These are phyloP conservation scores for Hygrophorus pudorinus DNA, from an alignment of 768 basidiomycete species.

Conservation along the genomic window DNA sequence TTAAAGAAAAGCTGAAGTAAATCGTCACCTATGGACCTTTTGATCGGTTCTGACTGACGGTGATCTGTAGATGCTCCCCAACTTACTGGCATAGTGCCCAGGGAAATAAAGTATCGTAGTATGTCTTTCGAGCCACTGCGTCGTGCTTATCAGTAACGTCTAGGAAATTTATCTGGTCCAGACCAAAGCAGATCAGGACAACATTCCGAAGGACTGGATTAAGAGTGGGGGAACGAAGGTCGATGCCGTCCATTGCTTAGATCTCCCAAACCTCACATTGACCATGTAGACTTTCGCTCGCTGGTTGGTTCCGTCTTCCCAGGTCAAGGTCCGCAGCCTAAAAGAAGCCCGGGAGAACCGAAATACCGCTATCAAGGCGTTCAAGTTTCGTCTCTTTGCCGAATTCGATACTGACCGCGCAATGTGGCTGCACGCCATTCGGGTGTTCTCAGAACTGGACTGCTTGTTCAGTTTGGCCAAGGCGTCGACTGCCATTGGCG, in stretches of 20 bases:
- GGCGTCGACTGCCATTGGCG: slow-evolving; percentile 80
- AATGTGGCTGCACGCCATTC: slow-evolving; percentile 74
- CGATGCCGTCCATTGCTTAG: slow-evolving; percentile 4
- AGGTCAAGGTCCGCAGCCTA: slow-evolving; percentile 60
- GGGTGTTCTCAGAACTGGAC: slow-evolving; percentile 90
- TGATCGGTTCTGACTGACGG: slow-evolving; percentile 1
- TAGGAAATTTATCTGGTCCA: slow-evolving; percentile 91
- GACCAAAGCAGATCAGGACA: slow-evolving; percentile 46
- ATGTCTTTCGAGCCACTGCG: not conserved
- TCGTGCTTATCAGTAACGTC: not conserved
- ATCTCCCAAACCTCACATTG: not conserved
- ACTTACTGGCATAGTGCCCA: slow-evolving; percentile 50
- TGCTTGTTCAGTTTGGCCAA: slow-evolving; percentile 90
- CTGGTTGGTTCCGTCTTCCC: slow-evolving; percentile 68
- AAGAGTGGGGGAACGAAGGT: slow-evolving; percentile 80
- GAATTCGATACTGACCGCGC: slow-evolving; percentile 79
- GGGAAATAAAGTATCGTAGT: slow-evolving; percentile 60
- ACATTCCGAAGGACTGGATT: slow-evolving; percentile 77
- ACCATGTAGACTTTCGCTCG: slow-evolving; percentile 52
- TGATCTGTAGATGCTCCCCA: slow-evolving; percentile 21
- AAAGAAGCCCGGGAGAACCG: slow-evolving; percentile 94
- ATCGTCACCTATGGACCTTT: slow-evolving; percentile 6
- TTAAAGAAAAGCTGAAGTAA: slow-evolving; percentile 63
- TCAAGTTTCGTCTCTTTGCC: slow-evolving; percentile 66
- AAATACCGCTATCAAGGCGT: slow-evolving; percentile 68